phyloP scores from a whole-genome alignment of 257 asterid genomes.

The Gentiana dahurica region DNA sequence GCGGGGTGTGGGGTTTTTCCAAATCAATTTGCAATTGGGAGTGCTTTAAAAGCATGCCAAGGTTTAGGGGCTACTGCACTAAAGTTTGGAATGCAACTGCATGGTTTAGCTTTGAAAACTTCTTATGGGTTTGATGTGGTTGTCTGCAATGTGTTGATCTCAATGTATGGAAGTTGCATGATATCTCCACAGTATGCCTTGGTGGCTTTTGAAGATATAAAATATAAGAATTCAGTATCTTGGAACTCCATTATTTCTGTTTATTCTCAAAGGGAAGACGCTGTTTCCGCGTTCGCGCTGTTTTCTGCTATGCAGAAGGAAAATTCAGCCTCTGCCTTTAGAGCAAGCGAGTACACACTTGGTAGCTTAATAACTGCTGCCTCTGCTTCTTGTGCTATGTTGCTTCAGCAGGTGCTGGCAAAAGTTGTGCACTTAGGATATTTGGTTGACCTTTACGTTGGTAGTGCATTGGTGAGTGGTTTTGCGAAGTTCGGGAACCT shows the following conservation, averaged over 20 bases:
- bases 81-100: slow-evolving; percentile 65
- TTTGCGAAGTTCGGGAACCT: slow-evolving; percentile 52
- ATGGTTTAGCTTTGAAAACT: slow-evolving; percentile 56
- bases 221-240: slow-evolving; percentile 42
- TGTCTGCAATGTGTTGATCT: slow-evolving; percentile 76
- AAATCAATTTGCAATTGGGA: slow-evolving; percentile 68
- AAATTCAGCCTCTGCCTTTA: slow-evolving; percentile 26
- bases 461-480: slow-evolving; percentile 79
- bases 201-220: slow-evolving; percentile 47
- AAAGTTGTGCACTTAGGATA: slow-evolving; percentile 52
- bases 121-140: slow-evolving; percentile 38
- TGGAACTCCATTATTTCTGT: slow-evolving; percentile 89
- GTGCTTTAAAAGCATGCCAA: slow-evolving; percentile 82
- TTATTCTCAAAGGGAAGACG: slow-evolving; percentile 63
- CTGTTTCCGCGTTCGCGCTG: slow-evolving; percentile 43
- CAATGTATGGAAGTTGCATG: slow-evolving; percentile 68
- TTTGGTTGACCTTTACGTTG: slow-evolving; percentile 67
- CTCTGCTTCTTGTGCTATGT: slow-evolving; percentile 18
- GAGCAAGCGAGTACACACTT: slow-evolving; percentile 72
- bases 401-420: slow-evolving; percentile 73
- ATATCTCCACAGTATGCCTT: slow-evolving; percentile 36
- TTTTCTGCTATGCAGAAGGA: slow-evolving; percentile 58
- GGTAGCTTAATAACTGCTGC: slow-evolving; percentile 72
- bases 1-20: slow-evolving; percentile 45
- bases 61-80: slow-evolving; percentile 48